phyloP scores from a whole-genome alignment of 139 green algal species.

The Edaphochlamys debaryana region DNA sequence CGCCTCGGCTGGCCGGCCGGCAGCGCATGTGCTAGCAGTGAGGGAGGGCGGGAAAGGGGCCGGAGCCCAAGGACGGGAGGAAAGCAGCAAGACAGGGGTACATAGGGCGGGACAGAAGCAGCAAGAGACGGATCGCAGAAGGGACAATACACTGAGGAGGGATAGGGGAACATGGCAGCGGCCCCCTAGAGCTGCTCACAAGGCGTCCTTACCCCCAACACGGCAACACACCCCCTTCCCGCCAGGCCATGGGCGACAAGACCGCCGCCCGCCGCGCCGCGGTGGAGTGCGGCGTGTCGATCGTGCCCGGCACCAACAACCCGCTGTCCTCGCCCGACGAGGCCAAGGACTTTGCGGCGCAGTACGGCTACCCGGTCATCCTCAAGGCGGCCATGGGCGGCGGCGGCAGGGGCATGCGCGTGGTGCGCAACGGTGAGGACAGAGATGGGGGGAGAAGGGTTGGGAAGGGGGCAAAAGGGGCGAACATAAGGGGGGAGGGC shows the following conservation, averaged over 20 bases:
- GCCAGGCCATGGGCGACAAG: slow-evolving; percentile 91
- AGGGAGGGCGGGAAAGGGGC: too few species aligned
- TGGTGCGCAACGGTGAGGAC: slow-evolving; percentile 74
- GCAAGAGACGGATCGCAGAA: too few species aligned
- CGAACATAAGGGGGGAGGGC: neutral
- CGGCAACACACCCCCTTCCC: neutral
- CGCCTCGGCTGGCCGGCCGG: neutral
- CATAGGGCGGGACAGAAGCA: too few species aligned
- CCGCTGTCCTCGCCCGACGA: slow-evolving; percentile 69
- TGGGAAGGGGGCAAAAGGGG: neutral
- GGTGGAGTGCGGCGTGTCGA: slow-evolving; percentile 81
- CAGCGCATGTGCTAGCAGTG: too few species aligned
- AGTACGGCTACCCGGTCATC: slow-evolving; percentile 91
- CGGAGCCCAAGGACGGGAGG: too few species aligned
- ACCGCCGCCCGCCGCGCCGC: slow-evolving; percentile 77
- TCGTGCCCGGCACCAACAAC: slow-evolving; percentile 90
- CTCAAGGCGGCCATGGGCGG: slow-evolving; percentile 96
- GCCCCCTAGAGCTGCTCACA: too few species aligned
- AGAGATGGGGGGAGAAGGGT: neutral
- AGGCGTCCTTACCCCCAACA: neutral
- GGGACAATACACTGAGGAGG: too few species aligned
- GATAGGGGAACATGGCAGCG: too few species aligned
- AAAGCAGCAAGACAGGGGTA: too few species aligned
- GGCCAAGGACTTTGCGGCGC: slow-evolving; percentile 76
- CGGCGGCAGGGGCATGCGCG: slow-evolving; percentile 93